Evolutionary conservation across 768 basidiomycete species (phyloP).

Genomic region (Boletus rufocinnamomeus): DNA sequence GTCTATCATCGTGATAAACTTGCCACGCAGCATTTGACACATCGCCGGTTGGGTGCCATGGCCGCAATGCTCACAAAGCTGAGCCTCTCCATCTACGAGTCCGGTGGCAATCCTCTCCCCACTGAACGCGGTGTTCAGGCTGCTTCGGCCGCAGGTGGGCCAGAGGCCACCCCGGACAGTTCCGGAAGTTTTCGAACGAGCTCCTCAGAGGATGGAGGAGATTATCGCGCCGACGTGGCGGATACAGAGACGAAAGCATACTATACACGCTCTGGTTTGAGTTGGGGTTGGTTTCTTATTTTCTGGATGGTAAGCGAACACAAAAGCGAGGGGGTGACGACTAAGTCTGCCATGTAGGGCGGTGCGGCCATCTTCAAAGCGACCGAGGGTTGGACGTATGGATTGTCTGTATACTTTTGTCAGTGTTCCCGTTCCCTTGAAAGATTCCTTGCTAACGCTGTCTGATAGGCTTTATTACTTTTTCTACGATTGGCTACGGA

Average conservation of each 20-base stretch:
- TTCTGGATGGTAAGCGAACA: slow-evolving; percentile 68
- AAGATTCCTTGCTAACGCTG: not conserved
- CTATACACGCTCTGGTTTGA: slow-evolving; percentile 54
- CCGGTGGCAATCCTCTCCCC: slow-evolving; percentile 12
- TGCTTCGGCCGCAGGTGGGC: not conserved
- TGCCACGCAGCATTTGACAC: slow-evolving; percentile 43
- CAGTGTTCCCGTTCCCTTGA: slow-evolving; percentile 21
- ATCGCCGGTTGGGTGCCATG: slow-evolving; percentile 61
- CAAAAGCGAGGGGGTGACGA: not conserved
- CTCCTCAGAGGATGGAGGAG: slow-evolving; percentile 10
- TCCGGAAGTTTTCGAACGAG: slow-evolving; percentile 10
- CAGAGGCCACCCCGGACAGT: not conserved
- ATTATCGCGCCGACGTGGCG: slow-evolving; percentile 23
- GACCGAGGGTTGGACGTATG: slow-evolving; percentile 73
- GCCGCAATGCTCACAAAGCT: slow-evolving; percentile 54
- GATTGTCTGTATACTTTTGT: slow-evolving; percentile 73
- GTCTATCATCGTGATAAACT: slow-evolving; percentile 19
- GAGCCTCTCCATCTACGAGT: slow-evolving; percentile 43
- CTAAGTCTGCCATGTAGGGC: slow-evolving; percentile 39
- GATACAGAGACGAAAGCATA: slow-evolving; percentile 58
- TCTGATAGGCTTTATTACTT: slow-evolving; percentile 62
- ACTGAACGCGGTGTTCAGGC: not conserved
- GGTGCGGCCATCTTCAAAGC: slow-evolving; percentile 66
- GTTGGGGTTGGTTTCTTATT: slow-evolving; percentile 61
- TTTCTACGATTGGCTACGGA: slow-evolving; percentile 75